Percentiles rank a stretch among this genome's conserved stretches.
Evolutionary conservation across 2,329 filamentous ascomycete genomes (phyloP).

Genomic region (Aspergillus vadensis): DNA sequence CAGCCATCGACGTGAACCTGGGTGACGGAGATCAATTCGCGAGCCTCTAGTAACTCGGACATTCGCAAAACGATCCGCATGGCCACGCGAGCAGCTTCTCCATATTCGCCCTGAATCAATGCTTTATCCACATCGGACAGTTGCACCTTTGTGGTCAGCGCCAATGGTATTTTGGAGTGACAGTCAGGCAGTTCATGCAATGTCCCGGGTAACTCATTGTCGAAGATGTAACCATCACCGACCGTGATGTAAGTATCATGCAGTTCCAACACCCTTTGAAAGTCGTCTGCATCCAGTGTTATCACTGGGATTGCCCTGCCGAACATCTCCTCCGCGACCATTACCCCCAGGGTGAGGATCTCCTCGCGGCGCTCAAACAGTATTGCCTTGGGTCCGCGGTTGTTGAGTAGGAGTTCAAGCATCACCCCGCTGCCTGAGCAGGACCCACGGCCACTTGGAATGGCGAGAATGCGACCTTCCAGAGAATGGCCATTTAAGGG

Average conservation of each 20-base stretch:
- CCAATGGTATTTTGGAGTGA: background rate
- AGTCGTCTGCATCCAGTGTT: conserved; percentile 22
- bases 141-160: conserved; percentile 12
- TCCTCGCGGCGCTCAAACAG: conserved; percentile 47
- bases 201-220: background rate
- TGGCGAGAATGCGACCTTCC: conserved; percentile 41
- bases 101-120: conserved; percentile 34
- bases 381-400: conserved; percentile 42
- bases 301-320: conserved; percentile 45
- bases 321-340: conserved; percentile 49
- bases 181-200: background rate
- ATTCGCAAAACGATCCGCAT: conserved; percentile 44
- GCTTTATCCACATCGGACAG: conserved; percentile 26
- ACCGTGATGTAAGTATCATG: conserved; percentile 1
- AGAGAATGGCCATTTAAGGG: conserved; percentile 40
- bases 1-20: conserved; percentile 50
- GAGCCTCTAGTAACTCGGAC: conserved; percentile 39
- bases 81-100: conserved; percentile 38
- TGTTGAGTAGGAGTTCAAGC: conserved; percentile 49
- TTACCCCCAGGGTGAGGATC: conserved; percentile 51
- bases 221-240: conserved; percentile 1
- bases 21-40: conserved; percentile 39
- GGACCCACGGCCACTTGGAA: conserved; percentile 52
- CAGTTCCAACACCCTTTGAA: conserved; percentile 9
- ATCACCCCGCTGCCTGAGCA: conserved; percentile 51